Percentiles rank a stretch among this genome's conserved stretches.
Conservation (phyloP, 495 filamentous ascomycete genomes). For the Ascodesmis nigricans region DNA sequence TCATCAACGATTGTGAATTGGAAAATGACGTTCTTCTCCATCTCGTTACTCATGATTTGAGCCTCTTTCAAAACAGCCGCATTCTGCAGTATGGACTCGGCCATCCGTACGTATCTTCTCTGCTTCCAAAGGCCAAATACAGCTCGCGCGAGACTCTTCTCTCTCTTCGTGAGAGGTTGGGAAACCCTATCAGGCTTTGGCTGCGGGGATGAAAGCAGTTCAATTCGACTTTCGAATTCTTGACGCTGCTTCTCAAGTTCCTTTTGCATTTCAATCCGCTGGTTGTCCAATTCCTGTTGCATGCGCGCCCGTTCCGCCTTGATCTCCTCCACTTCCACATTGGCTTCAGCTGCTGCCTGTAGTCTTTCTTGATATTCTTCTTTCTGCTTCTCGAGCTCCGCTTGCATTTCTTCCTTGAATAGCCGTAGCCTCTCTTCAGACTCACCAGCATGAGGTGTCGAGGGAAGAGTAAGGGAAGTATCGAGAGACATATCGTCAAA, state of each 20-base stretch:
- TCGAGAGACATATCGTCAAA: slow-evolving; percentile 85
- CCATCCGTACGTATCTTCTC: slow-evolving; percentile 78
- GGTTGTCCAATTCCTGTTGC: slow-evolving; percentile 56
- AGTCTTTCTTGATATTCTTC: slow-evolving; percentile 63
- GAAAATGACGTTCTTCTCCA: slow-evolving; percentile 85
- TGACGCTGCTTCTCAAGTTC: slow-evolving; percentile 54
- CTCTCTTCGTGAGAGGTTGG: slow-evolving; percentile 43
- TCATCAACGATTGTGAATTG: slow-evolving; percentile 82
- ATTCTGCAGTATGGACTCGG: slow-evolving; percentile 74
- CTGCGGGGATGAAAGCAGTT: slow-evolving; percentile 30
- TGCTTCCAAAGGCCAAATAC: slow-evolving; percentile 56
- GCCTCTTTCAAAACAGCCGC: slow-evolving; percentile 81
- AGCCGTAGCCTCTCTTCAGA: slow-evolving; percentile 48
- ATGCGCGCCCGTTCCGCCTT: slow-evolving; percentile 65
- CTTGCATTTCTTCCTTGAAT: slow-evolving; percentile 71
- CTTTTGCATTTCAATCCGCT: slow-evolving; percentile 71
- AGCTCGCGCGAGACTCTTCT: slow-evolving; percentile 43
- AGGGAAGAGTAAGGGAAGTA: slow-evolving; percentile 80
- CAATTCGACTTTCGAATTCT: slow-evolving; percentile 48
- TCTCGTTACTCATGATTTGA: slow-evolving; percentile 90
- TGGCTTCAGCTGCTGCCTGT: slow-evolving; percentile 51
- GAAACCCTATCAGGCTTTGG: slow-evolving; percentile 27
- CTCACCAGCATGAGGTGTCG: slow-evolving; percentile 62
- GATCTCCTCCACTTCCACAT: slow-evolving; percentile 63
- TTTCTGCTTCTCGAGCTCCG: slow-evolving; percentile 67